Percentiles rank a stretch among this genome's conserved stretches.
These are phyloP conservation scores for Colletotrichum liriopes DNA, from an alignment of 2,329 filamentous ascomycete species.

Conservation along the genomic window DNA sequence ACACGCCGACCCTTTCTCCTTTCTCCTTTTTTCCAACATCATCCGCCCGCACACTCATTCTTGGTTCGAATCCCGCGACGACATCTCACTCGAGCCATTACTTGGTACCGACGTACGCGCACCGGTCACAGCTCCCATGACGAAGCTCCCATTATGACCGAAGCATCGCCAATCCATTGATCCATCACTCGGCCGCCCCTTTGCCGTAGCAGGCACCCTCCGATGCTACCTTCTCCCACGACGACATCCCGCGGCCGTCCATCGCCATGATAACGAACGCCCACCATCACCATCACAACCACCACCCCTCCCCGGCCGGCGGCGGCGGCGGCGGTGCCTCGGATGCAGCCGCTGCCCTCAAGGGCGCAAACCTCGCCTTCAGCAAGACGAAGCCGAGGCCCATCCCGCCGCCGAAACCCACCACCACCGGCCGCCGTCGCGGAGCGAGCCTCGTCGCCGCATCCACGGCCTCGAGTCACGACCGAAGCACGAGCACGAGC, in stretches of 20 bases:
- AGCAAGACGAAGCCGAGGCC: slow-evolving; percentile 52
- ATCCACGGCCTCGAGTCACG: slow-evolving; percentile 55
- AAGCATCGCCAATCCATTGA: slow-evolving; percentile 20
- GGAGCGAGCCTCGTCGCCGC: slow-evolving; percentile 58
- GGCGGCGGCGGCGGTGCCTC: slow-evolving; percentile 47
- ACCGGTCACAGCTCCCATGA: not conserved
- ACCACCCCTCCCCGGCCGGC: slow-evolving; percentile 46
- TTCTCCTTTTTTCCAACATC: not conserved
- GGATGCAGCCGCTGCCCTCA: slow-evolving; percentile 62
- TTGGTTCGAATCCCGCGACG: not conserved
- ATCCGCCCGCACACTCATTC: not conserved
- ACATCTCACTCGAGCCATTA: not conserved
- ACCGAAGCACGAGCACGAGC: slow-evolving; percentile 46
- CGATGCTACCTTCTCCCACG: not conserved
- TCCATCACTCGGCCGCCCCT: not conserved
- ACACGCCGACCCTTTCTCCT: not conserved
- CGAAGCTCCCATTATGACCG: slow-evolving; percentile 15
- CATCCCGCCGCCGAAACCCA: slow-evolving; percentile 38
- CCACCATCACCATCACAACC: slow-evolving; percentile 44
- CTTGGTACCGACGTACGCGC: not conserved
- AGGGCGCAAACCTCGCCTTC: slow-evolving; percentile 71
- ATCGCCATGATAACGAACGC: slow-evolving; percentile 35
- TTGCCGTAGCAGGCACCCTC: not conserved
- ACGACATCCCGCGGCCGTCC: slow-evolving; percentile 7
- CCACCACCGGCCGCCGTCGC: not conserved